Evolutionary conservation across 2,329 filamentous ascomycete genomes (phyloP).

Genomic region (Dichotomopilus funicola): DNA sequence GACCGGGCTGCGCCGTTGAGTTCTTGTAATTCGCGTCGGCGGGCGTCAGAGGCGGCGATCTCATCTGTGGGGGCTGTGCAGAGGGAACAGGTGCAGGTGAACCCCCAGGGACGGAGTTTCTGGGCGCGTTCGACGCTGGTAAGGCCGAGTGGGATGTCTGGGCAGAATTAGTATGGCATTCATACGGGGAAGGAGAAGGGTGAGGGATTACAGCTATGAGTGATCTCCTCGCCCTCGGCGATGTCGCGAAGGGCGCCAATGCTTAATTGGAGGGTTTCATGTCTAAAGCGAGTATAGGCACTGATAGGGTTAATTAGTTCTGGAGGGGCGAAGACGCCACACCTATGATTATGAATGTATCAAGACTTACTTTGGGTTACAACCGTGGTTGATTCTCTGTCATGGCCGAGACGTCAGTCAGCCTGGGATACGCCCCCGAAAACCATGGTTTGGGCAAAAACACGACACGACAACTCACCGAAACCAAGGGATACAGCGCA

Average conservation of each 20-base stretch:
- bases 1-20: slow-evolving; percentile 24
- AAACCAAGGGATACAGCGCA: slow-evolving; percentile 21
- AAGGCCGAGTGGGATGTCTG: slow-evolving; percentile 29
- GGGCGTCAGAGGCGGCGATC: slow-evolving; percentile 27
- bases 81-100: slow-evolving; percentile 30
- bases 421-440: neutral
- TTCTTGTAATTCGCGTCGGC: slow-evolving; percentile 25
- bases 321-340: no score
- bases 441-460: neutral
- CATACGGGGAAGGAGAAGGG: neutral
- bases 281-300: slow-evolving; percentile 29
- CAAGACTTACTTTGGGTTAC: slow-evolving; percentile 30
- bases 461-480: slow-evolving; percentile 7
- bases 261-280: slow-evolving; percentile 19
- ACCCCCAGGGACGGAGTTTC: slow-evolving; percentile 28
- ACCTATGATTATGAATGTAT: no score
- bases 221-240: slow-evolving; percentile 24
- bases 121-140: slow-evolving; percentile 24
- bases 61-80: slow-evolving; percentile 25
- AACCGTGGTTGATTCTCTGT: slow-evolving; percentile 30
- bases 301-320: slow-evolving; percentile 12
- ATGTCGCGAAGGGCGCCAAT: slow-evolving; percentile 22
- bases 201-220: slow-evolving; percentile 22
- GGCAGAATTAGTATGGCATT: no score
- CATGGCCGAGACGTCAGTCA: slow-evolving; percentile 5